Base-by-base conservation (phyloP, 2,329 filamentous ascomycete genomes). In the Talaromyces albobiverticillius region DNA sequence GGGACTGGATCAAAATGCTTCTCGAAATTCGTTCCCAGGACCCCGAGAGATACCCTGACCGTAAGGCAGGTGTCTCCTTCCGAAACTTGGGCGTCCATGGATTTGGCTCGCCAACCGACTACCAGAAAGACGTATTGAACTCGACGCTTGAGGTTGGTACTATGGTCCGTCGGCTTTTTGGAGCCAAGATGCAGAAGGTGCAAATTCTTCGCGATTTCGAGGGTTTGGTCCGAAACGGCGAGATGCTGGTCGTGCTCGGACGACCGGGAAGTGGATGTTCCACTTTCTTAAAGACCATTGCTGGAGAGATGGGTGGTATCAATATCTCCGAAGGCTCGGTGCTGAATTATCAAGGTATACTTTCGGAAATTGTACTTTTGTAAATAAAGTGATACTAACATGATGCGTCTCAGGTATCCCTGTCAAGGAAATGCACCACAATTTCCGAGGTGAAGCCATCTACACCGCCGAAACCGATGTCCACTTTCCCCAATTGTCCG, bases 381-480 rank as follows among this genome's bases (percentile, higher is more conserved):
- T n/a, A n/a, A n/a, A n/a, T n/a, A n/a, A n/a, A n/a, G n/a, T n/a
- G n/a, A n/a, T n/a, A n/a, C n/a, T n/a, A n/a, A n/a, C 25, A 2
- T 10, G 1, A 32, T 10, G 11, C 10, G 18, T 5, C 32, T 13
- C 23, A 59, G 58, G 58, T 62, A 71, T 72, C 41, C 63, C 69
- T 4, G 65, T 66, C 43, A 64, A 69, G 55, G 59, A 90, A 66
- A 93, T 94, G 88, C 84, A 88, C 72, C 82, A 82, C 10, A 78
- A 79, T 16, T 91, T 93, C 74, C 85, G 88, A 25, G 90, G 90
- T 60, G 90, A 95, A 72, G 88, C 88, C 58, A 92, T 94, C 68
- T 94, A 94, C 73, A 92, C 88, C 0, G 88, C 88, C 56, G 89
- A 94, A 69, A 86, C 89, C 32, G 90, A 95, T 67, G 86, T 89